phyloP scores from a whole-genome alignment of 805 yeast genomes.

The Candida nitratophila region DNA sequence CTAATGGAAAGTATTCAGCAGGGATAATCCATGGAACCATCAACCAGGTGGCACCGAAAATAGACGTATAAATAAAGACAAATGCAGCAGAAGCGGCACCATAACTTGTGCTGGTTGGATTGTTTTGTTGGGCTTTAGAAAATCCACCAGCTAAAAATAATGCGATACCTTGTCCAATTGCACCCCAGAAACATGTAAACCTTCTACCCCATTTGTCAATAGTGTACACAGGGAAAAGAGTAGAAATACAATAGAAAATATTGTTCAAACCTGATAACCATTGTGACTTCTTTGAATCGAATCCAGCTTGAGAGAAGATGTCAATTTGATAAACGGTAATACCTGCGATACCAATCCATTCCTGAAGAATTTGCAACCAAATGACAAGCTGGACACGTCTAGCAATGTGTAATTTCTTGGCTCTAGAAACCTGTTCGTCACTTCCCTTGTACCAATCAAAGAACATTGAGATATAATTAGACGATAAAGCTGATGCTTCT shows the following conservation, averaged over 20 bases:
- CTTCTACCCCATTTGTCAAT: constrained; percentile 39
- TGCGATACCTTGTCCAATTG: constrained; percentile 27
- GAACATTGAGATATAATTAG: constrained; percentile 18
- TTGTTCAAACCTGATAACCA: constrained; percentile 15
- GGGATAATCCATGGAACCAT: constrained; percentile 20
- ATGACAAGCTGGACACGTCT: constrained; percentile 22
- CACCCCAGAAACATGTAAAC: constrained; percentile 33
- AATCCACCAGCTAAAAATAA: constrained; percentile 36
- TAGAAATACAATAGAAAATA: constrained; percentile 13
- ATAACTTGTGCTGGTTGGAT: constrained; percentile 18
- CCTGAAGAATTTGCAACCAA: constrained; percentile 30
- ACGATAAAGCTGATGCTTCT: constrained; percentile 18
- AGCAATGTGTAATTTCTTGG: constrained; percentile 18
- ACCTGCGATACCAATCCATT: constrained; percentile 41
- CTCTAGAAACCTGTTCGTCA: constrained; percentile 12
- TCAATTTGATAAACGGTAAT: constrained; percentile 30
- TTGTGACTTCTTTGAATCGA: constrained; percentile 23
- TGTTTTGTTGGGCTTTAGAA: constrained; percentile 18
- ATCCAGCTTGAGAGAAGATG: constrained; percentile 27
- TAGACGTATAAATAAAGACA: constrained; percentile 29
- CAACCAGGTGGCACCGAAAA: constrained; percentile 23
- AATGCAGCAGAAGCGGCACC: constrained; percentile 30
- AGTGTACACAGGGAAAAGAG: constrained; percentile 21
- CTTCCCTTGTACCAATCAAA: constrained; percentile 16
- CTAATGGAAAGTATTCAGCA: constrained; percentile 19